Base-by-base conservation (phyloP, 1,139 yeast genomes). In the Hansenula lynferdii region DNA sequence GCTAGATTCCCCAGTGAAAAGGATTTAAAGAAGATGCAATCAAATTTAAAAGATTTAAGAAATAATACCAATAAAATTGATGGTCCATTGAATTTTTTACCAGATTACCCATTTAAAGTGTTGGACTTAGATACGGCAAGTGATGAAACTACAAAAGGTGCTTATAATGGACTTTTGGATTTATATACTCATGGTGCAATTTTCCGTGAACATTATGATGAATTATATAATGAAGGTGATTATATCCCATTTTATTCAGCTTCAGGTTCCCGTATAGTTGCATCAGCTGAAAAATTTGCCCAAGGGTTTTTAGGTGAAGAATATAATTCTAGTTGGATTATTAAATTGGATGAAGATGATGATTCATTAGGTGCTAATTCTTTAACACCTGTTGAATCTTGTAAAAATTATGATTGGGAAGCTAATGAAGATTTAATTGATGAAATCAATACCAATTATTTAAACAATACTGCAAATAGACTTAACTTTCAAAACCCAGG, bases 1-100 rank as follows among this genome's bases (percentile, higher is more conserved):
- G 77, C 72, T 42, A 57, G 78, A 43, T 73, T 60, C 51, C 74
- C 77, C 15, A 57, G 67, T 3, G 48, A 48, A n/a, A 35, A 46
- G n/a, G 39, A 37, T 22, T 50, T 50, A 8, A 16, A 16, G 4
- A 25, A 20, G 8, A 33, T 43, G 4, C 32, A 35, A 3, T 26
- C 33, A 16, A n/a, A 21, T 1, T 14, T 48, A 2, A 35, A 16
- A 8, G 34, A 45, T 23, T 17, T 48, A 12, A 36, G 37, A 28
- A 40, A 33, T 31, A 24, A 37, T 11, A 32, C 39, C 3, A 33
- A 20, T 6, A 34, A 34, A 8, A 25, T 48, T 3, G 18, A 32
- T 26, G 53, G 53, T n/a, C 49, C 47, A 8, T 40, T 44, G 21
- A 34, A 31, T 4, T 48, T 45, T 29, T 19, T 49, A 12, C 23